phyloP scores from a whole-genome alignment of 768 basidiomycete genomes.

The Boletellus sp. region DNA sequence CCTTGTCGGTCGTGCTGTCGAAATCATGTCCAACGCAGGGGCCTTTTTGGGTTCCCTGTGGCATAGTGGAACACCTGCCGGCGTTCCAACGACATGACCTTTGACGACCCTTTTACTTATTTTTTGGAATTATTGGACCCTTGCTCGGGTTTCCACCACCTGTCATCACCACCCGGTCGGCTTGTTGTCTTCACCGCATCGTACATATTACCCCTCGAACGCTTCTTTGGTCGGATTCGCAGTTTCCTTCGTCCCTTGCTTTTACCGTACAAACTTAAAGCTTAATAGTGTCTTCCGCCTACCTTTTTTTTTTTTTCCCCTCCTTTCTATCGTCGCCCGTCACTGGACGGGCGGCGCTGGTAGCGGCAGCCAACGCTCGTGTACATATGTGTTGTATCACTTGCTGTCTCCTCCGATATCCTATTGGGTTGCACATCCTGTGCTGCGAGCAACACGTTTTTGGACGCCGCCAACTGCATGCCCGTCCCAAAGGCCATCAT shows the following conservation, averaged over 20 bases:
- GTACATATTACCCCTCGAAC: conserved; percentile 31
- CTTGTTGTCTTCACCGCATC: not conserved
- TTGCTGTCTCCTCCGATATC: conserved; percentile 15
- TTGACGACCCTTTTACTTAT: conserved; percentile 11
- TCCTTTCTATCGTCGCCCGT: not conserved
- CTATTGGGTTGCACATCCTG: conserved; percentile 9
- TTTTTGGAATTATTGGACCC: conserved; percentile 31
- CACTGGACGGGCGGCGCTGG: conserved; percentile 5
- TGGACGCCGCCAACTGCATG: conserved; percentile 37
- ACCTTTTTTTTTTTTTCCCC: not conserved
- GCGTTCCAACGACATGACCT: conserved; percentile 20
- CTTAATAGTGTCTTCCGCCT: conserved; percentile 25
- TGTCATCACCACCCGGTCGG: not conserved
- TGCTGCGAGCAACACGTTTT: no score
- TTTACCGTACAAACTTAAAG: conserved; percentile 23
- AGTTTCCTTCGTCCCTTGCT: conserved; percentile 1
- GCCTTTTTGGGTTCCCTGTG: conserved; percentile 69
- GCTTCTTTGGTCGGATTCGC: conserved; percentile 15
- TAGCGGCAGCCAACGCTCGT: conserved; percentile 14
- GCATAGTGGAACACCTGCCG: conserved; percentile 30
- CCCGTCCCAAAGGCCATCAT: conserved; percentile 57
- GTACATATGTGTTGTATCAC: conserved; percentile 29
- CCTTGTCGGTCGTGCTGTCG: conserved; percentile 62
- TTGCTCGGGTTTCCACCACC: conserved; percentile 14
- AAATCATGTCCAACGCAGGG: conserved; percentile 76